Percentiles rank a stretch among this genome's conserved stretches.
phyloP scores from a whole-genome alignment of 768 basidiomycete species.

The Leccinum aurantiacum region DNA sequence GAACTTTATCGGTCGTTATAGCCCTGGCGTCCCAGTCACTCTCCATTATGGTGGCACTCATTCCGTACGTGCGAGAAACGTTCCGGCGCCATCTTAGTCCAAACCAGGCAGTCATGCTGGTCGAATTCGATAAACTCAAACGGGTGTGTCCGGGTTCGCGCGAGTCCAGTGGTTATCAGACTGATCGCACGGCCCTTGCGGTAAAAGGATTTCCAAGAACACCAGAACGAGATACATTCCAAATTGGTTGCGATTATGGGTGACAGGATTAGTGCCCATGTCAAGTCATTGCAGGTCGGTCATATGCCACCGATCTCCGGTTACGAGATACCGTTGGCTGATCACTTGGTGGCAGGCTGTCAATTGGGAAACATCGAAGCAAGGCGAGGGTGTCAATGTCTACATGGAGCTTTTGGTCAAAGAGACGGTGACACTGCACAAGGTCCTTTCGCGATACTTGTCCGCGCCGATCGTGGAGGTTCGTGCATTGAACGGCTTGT shows the following conservation, averaged over 20 bases:
- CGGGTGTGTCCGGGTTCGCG: slow-evolving; percentile 55
- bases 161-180: slow-evolving; percentile 1
- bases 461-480: slow-evolving; percentile 81
- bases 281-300: slow-evolving; percentile 74
- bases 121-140: slow-evolving; percentile 98
- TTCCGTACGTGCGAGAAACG: slow-evolving; percentile 94
- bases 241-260: slow-evolving; percentile 99
- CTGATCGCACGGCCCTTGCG: slow-evolving; percentile 3
- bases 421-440: slow-evolving; percentile 94
- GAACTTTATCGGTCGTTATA: slow-evolving; percentile 34
- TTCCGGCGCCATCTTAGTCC: slow-evolving; percentile 91
- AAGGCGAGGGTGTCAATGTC: slow-evolving; percentile 67
- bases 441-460: slow-evolving; percentile 91
- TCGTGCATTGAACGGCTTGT: slow-evolving; percentile 15
- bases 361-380: slow-evolving; percentile 70
- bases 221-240: slow-evolving; percentile 97
- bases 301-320: slow-evolving; percentile 11
- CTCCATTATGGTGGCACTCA: slow-evolving; percentile 89
- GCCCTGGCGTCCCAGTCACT: slow-evolving; percentile 95
- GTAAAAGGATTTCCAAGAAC: slow-evolving; percentile 92
- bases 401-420: slow-evolving; percentile 94
- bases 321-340: slow-evolving; percentile 4
- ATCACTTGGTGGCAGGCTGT: slow-evolving; percentile 50
- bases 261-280: slow-evolving; percentile 84
- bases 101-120: slow-evolving; percentile 94